These are phyloP conservation scores for Melaleuca alternifolia DNA, from an alignment of 345 rosid genomes.

Conservation along the genomic window DNA sequence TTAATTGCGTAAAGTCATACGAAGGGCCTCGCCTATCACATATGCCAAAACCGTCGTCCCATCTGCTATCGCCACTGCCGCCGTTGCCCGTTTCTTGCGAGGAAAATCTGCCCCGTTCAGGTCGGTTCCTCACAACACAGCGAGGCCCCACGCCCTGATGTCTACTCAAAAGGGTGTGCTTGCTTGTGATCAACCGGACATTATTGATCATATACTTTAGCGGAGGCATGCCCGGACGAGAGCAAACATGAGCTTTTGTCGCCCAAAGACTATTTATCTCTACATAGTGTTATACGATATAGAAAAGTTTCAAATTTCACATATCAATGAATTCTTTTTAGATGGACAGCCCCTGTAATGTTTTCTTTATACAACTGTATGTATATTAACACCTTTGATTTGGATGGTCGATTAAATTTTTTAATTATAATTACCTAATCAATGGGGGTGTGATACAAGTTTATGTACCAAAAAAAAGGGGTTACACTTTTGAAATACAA, in stretches of 20 bases:
- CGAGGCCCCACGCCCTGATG: not conserved
- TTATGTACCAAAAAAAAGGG: not conserved
- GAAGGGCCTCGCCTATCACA: too few species aligned
- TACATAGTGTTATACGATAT: not conserved
- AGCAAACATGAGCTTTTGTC: not conserved
- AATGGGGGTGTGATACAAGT: not conserved
- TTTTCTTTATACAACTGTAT: not conserved
- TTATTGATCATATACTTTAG: not conserved
- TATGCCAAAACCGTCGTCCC: not conserved
- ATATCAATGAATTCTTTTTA: rapidly evolving
- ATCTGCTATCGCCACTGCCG: not conserved
- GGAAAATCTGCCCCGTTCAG: too few species aligned
- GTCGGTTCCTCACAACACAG: too few species aligned
- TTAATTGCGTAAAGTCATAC: too few species aligned
- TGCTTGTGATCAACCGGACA: not conserved
- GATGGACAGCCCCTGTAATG: not conserved
- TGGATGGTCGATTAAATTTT: rapidly evolving
- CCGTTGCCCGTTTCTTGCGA: too few species aligned
- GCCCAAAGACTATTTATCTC: not conserved
- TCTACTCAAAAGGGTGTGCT: not conserved
- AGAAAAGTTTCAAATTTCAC: not conserved
- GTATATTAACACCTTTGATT: not conserved
- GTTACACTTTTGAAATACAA: not conserved
- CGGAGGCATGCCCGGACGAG: not conserved
- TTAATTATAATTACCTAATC: not conserved